Percentiles rank a stretch among this genome's conserved stretches.
These are phyloP conservation scores for Chernovozyma sophiae-reginae DNA, from an alignment of 1,139 yeast species.

Conservation along the genomic window DNA sequence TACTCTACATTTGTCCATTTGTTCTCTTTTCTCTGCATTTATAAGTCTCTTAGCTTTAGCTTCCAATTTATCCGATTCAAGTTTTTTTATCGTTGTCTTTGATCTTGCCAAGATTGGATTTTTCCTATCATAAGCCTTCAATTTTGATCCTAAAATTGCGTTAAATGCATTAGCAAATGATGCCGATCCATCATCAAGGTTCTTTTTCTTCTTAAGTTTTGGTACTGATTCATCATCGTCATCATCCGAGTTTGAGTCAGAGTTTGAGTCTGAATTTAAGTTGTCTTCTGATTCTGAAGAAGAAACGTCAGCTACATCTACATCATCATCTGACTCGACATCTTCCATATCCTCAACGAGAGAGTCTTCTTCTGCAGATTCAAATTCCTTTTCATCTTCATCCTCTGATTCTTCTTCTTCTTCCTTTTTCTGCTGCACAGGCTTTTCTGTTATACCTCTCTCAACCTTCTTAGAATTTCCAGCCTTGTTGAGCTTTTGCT, in stretches of 20 bases:
- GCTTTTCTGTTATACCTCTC: not conserved
- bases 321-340: constrained; percentile 11
- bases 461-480: constrained; percentile 1
- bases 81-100: constrained; percentile 62
- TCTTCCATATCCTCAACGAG: constrained; percentile 3
- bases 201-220: constrained; percentile 48
- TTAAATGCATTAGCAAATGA: constrained; percentile 78
- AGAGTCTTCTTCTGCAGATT: constrained; percentile 11
- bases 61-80: constrained; percentile 80
- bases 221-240: constrained; percentile 41
- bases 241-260: constrained; percentile 17
- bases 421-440: not conserved
- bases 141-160: constrained; percentile 78
- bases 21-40: constrained; percentile 65
- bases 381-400: constrained; percentile 12
- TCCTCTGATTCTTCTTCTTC: constrained; percentile 1
- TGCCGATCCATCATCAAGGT: constrained; percentile 62
- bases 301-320: constrained; percentile 13
- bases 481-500: constrained; percentile 5
- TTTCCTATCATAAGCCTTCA: constrained; percentile 82
- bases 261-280: constrained; percentile 21
- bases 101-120: constrained; percentile 88
- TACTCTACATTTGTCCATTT: constrained; percentile 65
- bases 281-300: constrained; percentile 16
- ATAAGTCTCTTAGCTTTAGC: constrained; percentile 74